These are phyloP conservation scores for Typha latifolia DNA, from an alignment of 176 grass and related monocot genomes.

Conservation along the genomic window DNA sequence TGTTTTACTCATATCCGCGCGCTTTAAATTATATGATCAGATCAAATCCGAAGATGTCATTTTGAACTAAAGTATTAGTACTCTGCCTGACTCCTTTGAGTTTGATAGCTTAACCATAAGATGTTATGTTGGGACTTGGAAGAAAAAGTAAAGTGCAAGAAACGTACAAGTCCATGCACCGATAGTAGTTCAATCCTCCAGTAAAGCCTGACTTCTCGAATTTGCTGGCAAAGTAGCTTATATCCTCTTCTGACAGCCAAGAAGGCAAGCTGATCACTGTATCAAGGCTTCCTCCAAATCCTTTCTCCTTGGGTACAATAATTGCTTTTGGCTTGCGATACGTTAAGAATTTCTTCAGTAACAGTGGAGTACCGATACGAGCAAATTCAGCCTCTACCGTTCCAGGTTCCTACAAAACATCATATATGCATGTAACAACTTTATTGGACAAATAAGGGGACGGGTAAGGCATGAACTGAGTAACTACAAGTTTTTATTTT, in stretches of 20 bases:
- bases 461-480: too few relatives aligned
- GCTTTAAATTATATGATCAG: too few relatives aligned
- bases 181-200: slow-evolving; percentile 83
- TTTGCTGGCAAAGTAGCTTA: slow-evolving; percentile 61
- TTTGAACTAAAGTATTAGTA: too few relatives aligned
- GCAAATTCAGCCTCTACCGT: slow-evolving; percentile 72
- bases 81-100: too few relatives aligned
- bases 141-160: background rate
- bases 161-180: slow-evolving; percentile 75
- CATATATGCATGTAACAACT: too few relatives aligned
- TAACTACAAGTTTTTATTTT: too few relatives aligned
- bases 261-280: slow-evolving; percentile 49
- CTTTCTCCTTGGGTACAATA: slow-evolving; percentile 61
- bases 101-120: too few relatives aligned
- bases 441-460: too few relatives aligned
- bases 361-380: slow-evolving; percentile 16
- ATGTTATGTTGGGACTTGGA: background rate
- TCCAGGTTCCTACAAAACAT: slow-evolving; percentile 52
- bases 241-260: slow-evolving; percentile 80
- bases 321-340: slow-evolving; percentile 46
- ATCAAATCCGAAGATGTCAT: too few relatives aligned
- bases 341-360: slow-evolving; percentile 51
- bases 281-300: slow-evolving; percentile 52
- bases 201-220: slow-evolving; percentile 79
- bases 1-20: too few relatives aligned